Evolutionary conservation across 805 yeast genomes (phyloP).

Genomic region (Candida hungchunana): DNA sequence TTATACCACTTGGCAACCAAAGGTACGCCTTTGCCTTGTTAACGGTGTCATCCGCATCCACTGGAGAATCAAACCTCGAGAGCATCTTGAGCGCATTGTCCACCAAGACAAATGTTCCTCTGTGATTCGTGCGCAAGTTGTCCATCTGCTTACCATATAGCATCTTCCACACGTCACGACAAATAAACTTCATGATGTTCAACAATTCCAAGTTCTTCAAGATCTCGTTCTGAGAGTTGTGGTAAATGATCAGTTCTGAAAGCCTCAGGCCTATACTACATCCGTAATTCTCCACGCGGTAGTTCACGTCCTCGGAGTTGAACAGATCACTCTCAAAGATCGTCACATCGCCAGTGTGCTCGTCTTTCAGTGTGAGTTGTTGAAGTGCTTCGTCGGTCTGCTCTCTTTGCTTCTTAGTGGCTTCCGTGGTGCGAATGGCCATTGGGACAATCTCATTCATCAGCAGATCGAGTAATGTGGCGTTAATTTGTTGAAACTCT

Average conservation of each 20-base stretch:
- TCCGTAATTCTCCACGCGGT: constrained; percentile 68
- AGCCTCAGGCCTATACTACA: constrained; percentile 60
- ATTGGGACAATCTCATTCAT: constrained; percentile 76
- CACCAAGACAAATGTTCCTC: constrained; percentile 76
- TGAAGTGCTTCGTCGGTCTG: constrained; percentile 11
- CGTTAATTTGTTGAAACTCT: constrained; percentile 36
- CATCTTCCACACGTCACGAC: constrained; percentile 86
- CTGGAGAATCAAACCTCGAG: constrained; percentile 42
- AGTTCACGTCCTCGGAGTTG: constrained; percentile 46
- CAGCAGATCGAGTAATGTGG: constrained; percentile 55
- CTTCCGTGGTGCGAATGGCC: constrained; percentile 57
- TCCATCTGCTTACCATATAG: constrained; percentile 86
- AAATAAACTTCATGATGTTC: constrained; percentile 86
- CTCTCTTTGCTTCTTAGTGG: constrained; percentile 28
- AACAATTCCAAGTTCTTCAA: constrained; percentile 55
- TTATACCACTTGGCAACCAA: constrained; percentile 74
- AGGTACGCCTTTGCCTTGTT: constrained; percentile 44
- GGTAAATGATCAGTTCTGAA: constrained; percentile 42
- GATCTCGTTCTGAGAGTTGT: constrained; percentile 45
- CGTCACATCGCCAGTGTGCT: constrained; percentile 38
- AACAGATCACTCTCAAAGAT: constrained; percentile 34
- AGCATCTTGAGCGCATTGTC: constrained; percentile 62
- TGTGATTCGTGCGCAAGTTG: constrained; percentile 85
- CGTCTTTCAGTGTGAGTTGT: constrained; percentile 16
- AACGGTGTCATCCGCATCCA: constrained; percentile 41